These are phyloP conservation scores for Cryptosporidium viatorum DNA, from an alignment of 169 alveolate species.

Conservation along the genomic window DNA sequence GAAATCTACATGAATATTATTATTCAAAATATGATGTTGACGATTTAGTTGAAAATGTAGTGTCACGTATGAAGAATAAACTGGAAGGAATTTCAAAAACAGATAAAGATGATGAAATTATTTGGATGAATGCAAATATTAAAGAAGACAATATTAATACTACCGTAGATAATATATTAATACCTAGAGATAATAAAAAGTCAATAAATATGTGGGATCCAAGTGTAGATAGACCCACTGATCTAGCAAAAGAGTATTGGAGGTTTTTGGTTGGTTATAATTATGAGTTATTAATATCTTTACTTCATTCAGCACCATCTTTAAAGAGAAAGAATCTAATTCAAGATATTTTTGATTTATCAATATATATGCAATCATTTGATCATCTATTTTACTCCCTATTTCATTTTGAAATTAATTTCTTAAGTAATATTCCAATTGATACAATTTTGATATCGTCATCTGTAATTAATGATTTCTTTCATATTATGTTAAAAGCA, in stretches of 20 bases:
- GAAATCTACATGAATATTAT: conserved; percentile 2
- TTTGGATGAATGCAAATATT: neutral
- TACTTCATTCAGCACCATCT: conserved; percentile 59
- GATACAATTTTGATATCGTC: conserved; percentile 56
- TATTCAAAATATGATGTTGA: conserved; percentile 29
- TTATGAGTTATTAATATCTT: conserved; percentile 51
- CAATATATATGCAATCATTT: conserved; percentile 65
- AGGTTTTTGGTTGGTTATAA: conserved; percentile 18
- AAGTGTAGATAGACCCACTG: conserved; percentile 45
- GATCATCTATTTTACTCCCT: conserved; percentile 54
- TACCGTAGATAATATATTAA: conserved; percentile 8
- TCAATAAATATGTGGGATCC: conserved; percentile 36
- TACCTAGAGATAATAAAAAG: neutral
- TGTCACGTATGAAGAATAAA: neutral
- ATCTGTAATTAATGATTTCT: conserved; percentile 59
- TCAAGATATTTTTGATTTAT: conserved; percentile 34
- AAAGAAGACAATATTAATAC: neutral
- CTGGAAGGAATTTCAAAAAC: neutral
- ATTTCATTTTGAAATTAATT: conserved; percentile 44
- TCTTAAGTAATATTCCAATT: conserved; percentile 58
- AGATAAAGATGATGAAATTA: conserved; percentile 2
- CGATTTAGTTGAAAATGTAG: conserved; percentile 36
- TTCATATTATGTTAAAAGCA: conserved; percentile 34
- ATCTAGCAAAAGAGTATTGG: conserved; percentile 61
- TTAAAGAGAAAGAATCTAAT: conserved; percentile 25